A percentile compares a stretch with the other conserved stretches of the same genome.
Evolutionary conservation across 1,139 yeast species (phyloP).

Genomic region (Geotrichum cucujoidarum): DNA sequence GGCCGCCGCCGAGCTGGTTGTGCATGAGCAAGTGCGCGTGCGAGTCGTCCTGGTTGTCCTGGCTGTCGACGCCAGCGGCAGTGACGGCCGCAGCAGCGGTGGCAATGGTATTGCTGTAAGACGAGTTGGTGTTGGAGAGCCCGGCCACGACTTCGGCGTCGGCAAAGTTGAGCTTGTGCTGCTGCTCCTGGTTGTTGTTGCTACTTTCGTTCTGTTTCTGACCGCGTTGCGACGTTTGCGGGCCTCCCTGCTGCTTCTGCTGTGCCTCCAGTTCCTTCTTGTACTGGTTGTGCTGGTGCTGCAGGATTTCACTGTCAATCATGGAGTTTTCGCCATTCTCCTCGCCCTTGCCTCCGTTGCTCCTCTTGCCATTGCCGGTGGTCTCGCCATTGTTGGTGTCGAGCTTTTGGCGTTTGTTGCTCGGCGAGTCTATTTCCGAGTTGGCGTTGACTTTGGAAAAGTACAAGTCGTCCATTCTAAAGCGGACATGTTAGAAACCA

Average conservation of each 20-base stretch:
- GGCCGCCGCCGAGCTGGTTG: conserved; percentile 2
- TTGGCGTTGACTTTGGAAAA: not conserved
- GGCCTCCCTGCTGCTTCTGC: conserved; percentile 4
- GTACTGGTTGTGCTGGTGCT: conserved; percentile 12
- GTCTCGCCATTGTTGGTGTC: not conserved
- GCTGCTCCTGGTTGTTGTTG: conserved; percentile 6
- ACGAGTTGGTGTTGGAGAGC: conserved; percentile 2
- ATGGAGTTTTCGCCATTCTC: conserved; percentile 6
- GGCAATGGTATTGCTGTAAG: conserved; percentile 7
- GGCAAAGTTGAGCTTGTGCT: conserved; percentile 7
- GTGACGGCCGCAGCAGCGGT: conserved; percentile 13
- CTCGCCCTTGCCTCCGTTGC: conserved; percentile 1
- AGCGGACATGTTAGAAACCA: too few relatives aligned
- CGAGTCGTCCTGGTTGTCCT: not conserved
- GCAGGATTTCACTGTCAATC: conserved; percentile 11
- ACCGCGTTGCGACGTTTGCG: not conserved
- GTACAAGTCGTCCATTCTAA: conserved; percentile 1
- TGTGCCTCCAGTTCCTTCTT: not conserved
- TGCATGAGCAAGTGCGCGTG: conserved; percentile 7
- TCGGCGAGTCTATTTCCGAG: too few relatives aligned
- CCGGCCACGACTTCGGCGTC: not conserved
- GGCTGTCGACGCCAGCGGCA: not conserved
- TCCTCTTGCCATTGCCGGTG: not conserved
- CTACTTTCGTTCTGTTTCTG: conserved; percentile 2
- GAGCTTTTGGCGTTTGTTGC: conserved; percentile 1